Conservation (phyloP, 306 rosid genomes). For the Alnus rubra region DNA sequence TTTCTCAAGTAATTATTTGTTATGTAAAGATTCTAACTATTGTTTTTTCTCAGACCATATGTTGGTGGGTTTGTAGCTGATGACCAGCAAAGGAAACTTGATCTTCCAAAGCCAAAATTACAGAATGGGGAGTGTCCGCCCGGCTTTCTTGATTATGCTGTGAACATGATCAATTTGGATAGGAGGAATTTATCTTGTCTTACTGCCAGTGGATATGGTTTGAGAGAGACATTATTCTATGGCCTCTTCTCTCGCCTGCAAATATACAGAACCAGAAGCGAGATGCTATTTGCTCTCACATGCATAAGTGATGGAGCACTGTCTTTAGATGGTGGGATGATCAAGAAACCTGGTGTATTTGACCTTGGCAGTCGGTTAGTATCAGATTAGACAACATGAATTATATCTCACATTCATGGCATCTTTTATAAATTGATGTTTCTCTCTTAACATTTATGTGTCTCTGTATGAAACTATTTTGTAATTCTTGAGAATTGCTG, state of each 20-base stretch:
- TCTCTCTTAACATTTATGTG: background rate
- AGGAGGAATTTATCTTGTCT: conserved; percentile 44
- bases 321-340: conserved; percentile 93
- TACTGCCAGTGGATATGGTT: conserved; percentile 68
- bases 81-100: conserved; percentile 75
- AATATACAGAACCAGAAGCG: conserved; percentile 63
- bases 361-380: conserved; percentile 71
- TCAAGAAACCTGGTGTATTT: conserved; percentile 59
- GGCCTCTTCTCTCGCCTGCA: conserved; percentile 69
- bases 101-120: conserved; percentile 70
- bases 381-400: background rate
- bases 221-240: conserved; percentile 82
- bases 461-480: background rate
- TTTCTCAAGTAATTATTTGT: conserved; percentile 15
- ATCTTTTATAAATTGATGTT: background rate
- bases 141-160: conserved; percentile 89
- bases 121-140: conserved; percentile 67
- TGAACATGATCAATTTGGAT: conserved; percentile 72
- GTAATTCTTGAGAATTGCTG: background rate
- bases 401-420: background rate
- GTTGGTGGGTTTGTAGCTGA: conserved; percentile 59
- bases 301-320: conserved; percentile 79
- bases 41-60: conserved; percentile 60
- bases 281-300: conserved; percentile 75
- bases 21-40: conserved; percentile 8